Evolutionary conservation across 108 stramenopile species (phyloP).

Genomic region (Skeletonema marinoi): DNA sequence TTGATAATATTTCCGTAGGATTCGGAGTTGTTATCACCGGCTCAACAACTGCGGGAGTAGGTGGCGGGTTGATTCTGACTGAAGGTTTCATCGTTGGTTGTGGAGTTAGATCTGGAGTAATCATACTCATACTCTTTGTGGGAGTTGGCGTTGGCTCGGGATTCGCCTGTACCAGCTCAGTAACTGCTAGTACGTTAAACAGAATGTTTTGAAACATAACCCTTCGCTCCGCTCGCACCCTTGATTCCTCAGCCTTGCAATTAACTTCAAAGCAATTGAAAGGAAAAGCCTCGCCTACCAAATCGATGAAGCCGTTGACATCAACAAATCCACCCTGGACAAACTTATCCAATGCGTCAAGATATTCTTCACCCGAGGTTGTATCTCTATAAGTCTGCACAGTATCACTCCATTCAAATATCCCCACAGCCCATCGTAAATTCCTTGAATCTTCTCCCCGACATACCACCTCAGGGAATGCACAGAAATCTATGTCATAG

Average conservation of each 20-base stretch:
- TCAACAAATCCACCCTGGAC: constrained; percentile 22
- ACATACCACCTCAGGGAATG: constrained; percentile 42
- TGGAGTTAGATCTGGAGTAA: not conserved
- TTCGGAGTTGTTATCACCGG: not conserved
- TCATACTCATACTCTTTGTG: not conserved
- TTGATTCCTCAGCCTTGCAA: constrained; percentile 8
- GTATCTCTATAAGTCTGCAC: constrained; percentile 25
- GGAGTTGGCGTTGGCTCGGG: not conserved
- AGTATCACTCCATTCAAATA: constrained; percentile 44
- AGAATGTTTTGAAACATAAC: constrained; percentile 15
- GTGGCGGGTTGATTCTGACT: not conserved
- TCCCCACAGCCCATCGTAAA: constrained; percentile 39
- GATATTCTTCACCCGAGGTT: constrained; percentile 7
- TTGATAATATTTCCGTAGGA: not conserved
- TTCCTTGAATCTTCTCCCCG: constrained; percentile 20
- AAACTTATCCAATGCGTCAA: constrained; percentile 22
- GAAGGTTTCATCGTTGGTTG: not conserved
- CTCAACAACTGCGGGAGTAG: not conserved
- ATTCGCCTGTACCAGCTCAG: not conserved
- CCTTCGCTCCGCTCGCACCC: constrained; percentile 12
- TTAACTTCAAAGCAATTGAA: constrained; percentile 7
- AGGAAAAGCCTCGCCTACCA: constrained; percentile 19
- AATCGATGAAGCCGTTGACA: constrained; percentile 27
- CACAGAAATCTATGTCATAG: constrained; percentile 38
- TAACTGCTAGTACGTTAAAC: constrained; percentile 8